Conservation (phyloP, 2,329 filamentous ascomycete species). For the Stagonosporopsis tanaceti region DNA sequence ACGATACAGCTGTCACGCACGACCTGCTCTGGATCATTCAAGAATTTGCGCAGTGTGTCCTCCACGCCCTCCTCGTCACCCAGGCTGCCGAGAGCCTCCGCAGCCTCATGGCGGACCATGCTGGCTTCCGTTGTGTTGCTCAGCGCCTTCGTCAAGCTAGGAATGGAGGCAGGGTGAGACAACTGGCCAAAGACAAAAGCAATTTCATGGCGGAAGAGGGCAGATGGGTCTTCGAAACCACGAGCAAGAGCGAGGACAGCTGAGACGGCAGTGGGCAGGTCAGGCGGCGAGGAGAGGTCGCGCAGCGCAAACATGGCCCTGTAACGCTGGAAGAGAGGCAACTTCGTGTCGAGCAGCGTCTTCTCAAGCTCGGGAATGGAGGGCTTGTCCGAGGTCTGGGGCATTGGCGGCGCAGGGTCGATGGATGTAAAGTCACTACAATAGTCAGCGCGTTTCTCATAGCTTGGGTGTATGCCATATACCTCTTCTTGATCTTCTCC, state of each 20-base stretch:
- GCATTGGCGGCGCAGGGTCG: constrained; percentile 90
- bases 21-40: constrained; percentile 90
- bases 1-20: constrained; percentile 95
- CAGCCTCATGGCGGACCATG: constrained; percentile 98
- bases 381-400: constrained; percentile 67
- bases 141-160: constrained; percentile 80
- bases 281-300: constrained; percentile 91
- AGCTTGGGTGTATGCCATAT: constrained; percentile 31
- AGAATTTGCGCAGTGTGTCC: constrained; percentile 79
- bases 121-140: constrained; percentile 83
- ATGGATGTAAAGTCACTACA: constrained; percentile 91
- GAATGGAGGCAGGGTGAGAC: constrained; percentile 95
- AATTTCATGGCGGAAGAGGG: constrained; percentile 96
- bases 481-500: constrained; percentile 85
- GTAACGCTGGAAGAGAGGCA: constrained; percentile 90
- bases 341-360: constrained; percentile 77
- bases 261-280: constrained; percentile 87
- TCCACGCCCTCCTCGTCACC: constrained; percentile 95
- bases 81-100: constrained; percentile 91
- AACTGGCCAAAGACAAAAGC: constrained; percentile 98
- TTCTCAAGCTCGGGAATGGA: constrained; percentile 78
- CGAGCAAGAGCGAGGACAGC: constrained; percentile 85
- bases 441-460: constrained; percentile 20
- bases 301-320: constrained; percentile 97
- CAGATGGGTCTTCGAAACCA: constrained; percentile 84